These are phyloP conservation scores for Neonectria faginata DNA, from an alignment of 2,329 filamentous ascomycete species.

Conservation along the genomic window DNA sequence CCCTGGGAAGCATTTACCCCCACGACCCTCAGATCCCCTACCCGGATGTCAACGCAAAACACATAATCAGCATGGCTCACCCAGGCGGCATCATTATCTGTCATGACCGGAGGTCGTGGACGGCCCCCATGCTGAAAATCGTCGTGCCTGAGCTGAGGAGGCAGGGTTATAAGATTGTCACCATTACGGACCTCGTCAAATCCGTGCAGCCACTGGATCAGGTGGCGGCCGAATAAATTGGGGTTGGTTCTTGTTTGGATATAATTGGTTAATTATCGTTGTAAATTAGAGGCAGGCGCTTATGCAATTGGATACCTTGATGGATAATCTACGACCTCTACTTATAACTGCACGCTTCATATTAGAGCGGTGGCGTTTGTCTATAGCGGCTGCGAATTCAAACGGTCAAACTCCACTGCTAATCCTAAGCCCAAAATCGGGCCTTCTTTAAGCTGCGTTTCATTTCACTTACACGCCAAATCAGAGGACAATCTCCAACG, in stretches of 20 bases:
- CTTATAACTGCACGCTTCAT: slow-evolving; percentile 4
- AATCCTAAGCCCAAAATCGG: not conserved
- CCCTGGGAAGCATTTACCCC: slow-evolving; percentile 88
- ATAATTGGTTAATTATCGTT: slow-evolving; percentile 6
- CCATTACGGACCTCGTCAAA: slow-evolving; percentile 74
- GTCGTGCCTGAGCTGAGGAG: slow-evolving; percentile 78
- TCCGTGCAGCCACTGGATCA: slow-evolving; percentile 46
- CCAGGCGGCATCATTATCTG: slow-evolving; percentile 86
- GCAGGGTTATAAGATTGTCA: slow-evolving; percentile 78
- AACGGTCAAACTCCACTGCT: not conserved
- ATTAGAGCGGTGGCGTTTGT: slow-evolving; percentile 11
- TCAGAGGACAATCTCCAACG: slow-evolving; percentile 49
- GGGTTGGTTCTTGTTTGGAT: slow-evolving; percentile 2
- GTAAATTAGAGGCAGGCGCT: slow-evolving; percentile 4
- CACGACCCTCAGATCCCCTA: slow-evolving; percentile 88
- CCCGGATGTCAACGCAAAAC: slow-evolving; percentile 76
- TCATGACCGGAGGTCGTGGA: slow-evolving; percentile 88
- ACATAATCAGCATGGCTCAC: slow-evolving; percentile 82
- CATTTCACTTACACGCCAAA: slow-evolving; percentile 3
- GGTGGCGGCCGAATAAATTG: slow-evolving; percentile 21
- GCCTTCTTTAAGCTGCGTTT: not conserved
- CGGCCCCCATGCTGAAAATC: slow-evolving; percentile 78
- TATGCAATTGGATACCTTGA: not conserved
- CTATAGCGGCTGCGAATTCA: slow-evolving; percentile 5
- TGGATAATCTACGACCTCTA: slow-evolving; percentile 2